Conservation (phyloP, 495 filamentous ascomycete species). For the Neurospora sp. region DNA sequence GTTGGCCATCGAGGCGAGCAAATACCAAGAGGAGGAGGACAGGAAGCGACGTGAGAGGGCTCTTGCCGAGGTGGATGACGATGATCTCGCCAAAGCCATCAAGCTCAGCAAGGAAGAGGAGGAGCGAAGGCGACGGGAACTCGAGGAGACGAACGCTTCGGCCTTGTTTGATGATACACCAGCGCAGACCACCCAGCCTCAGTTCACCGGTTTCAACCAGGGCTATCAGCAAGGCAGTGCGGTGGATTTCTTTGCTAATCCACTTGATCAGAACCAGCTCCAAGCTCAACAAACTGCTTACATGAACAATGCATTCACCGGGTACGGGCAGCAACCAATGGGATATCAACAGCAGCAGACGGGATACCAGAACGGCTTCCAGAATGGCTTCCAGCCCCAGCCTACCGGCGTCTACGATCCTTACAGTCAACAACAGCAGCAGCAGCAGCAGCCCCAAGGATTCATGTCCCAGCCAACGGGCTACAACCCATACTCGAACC, state of each 20-base stretch:
- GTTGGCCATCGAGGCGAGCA: slow-evolving; percentile 93
- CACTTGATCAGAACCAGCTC: slow-evolving; percentile 57
- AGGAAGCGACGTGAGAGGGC: slow-evolving; percentile 61
- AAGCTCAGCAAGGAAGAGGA: slow-evolving; percentile 91
- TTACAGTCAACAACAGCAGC: slow-evolving; percentile 46
- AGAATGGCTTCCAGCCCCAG: slow-evolving; percentile 33
- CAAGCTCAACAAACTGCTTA: slow-evolving; percentile 76
- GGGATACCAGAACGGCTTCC: slow-evolving; percentile 51
- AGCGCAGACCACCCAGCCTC: slow-evolving; percentile 45
- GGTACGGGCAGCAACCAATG: slow-evolving; percentile 10
- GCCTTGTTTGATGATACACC: slow-evolving; percentile 83
- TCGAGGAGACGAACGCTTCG: slow-evolving; percentile 81
- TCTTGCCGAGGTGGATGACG: slow-evolving; percentile 54
- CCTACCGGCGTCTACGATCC: slow-evolving; percentile 28
- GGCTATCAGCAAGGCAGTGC: slow-evolving; percentile 92
- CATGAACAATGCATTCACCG: slow-evolving; percentile 72
- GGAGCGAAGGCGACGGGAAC: slow-evolving; percentile 74
- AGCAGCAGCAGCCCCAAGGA: slow-evolving; percentile 42
- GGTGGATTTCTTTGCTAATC: slow-evolving; percentile 96
- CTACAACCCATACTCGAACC: slow-evolving; percentile 66
- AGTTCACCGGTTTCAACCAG: slow-evolving; percentile 85
- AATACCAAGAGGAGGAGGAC: slow-evolving; percentile 90
- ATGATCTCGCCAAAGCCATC: slow-evolving; percentile 89
- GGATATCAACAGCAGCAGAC: slow-evolving; percentile 49
- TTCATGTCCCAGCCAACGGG: slow-evolving; percentile 63